These are phyloP conservation scores for Xerocomus brunneocitrinus DNA, from an alignment of 768 basidiomycete species.

Conservation along the genomic window DNA sequence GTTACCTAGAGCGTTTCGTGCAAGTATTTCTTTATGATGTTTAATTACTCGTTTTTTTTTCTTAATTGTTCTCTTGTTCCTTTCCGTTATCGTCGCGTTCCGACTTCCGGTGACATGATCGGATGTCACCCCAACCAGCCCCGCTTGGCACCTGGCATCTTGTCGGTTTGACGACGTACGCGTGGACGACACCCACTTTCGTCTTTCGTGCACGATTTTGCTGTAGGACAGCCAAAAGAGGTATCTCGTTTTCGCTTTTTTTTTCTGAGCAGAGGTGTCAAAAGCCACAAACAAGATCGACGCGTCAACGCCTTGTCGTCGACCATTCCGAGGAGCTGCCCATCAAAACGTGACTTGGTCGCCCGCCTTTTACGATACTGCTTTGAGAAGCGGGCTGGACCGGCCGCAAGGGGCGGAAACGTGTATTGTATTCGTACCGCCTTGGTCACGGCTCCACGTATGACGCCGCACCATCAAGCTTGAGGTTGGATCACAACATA, in stretches of 20 bases:
- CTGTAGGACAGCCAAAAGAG: neutral
- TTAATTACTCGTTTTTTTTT: neutral
- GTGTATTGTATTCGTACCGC: too few species aligned
- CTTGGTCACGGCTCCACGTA: too few species aligned
- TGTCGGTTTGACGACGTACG: slow-evolving; percentile 2
- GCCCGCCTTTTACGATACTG: neutral
- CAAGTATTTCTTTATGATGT: neutral
- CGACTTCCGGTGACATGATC: neutral
- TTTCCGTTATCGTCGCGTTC: slow-evolving; percentile 5
- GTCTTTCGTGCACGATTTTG: neutral
- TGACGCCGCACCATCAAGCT: neutral
- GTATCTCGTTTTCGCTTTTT: neutral
- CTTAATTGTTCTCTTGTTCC: neutral
- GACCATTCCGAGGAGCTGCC: neutral
- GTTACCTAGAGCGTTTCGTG: neutral
- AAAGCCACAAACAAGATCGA: neutral
- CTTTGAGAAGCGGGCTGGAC: neutral
- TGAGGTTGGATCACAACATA: neutral
- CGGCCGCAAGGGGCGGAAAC: too few species aligned
- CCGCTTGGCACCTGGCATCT: neutral
- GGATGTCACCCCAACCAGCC: slow-evolving; percentile 5
- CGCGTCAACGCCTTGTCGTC: neutral
- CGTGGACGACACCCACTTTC: neutral
- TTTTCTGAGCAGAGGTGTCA: neutral
- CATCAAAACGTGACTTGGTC: neutral